phyloP scores from a whole-genome alignment of 495 filamentous ascomycete species.

The Neurospora hispaniola region DNA sequence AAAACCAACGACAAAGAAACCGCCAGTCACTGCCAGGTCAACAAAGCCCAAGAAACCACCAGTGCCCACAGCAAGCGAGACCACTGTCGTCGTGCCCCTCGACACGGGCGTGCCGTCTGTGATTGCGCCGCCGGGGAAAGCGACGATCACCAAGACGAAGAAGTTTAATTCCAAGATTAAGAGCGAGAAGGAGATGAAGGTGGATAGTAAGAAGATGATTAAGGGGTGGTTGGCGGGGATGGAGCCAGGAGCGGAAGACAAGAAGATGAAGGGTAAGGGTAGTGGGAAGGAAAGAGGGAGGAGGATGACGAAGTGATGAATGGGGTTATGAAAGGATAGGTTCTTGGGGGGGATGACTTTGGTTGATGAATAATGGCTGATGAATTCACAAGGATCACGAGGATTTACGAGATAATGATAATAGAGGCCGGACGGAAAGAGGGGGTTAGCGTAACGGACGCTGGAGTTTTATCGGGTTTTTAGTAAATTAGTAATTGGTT shows the following conservation, averaged over 20 bases:
- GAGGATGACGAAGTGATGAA: not conserved
- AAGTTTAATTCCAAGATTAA: constrained; percentile 13
- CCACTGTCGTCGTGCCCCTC: not conserved
- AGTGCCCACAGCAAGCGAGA: not conserved
- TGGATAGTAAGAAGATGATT: constrained; percentile 14
- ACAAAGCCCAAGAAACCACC: not conserved
- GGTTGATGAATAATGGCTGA: not conserved
- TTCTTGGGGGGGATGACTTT: not conserved
- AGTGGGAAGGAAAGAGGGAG: not conserved
- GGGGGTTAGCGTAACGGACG: not conserved
- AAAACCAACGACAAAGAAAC: not conserved
- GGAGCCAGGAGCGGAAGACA: not conserved
- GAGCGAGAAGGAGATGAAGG: constrained; percentile 16
- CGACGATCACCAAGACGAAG: constrained; percentile 2
- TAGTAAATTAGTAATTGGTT: not conserved
- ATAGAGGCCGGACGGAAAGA: not conserved
- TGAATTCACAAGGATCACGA: not conserved
- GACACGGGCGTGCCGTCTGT: not conserved
- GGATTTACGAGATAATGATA: not conserved
- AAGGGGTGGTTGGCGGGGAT: constrained; percentile 14
- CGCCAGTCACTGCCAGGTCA: not conserved
- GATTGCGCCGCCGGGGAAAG: not conserved
- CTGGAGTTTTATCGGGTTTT: not conserved
- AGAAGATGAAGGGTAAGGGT: not conserved
- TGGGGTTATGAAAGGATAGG: not conserved